Percentiles rank a stretch among this genome's conserved stretches.
These are phyloP conservation scores for Phoenix roebelenii DNA, from an alignment of 176 grass and related monocot species.

Conservation along the genomic window DNA sequence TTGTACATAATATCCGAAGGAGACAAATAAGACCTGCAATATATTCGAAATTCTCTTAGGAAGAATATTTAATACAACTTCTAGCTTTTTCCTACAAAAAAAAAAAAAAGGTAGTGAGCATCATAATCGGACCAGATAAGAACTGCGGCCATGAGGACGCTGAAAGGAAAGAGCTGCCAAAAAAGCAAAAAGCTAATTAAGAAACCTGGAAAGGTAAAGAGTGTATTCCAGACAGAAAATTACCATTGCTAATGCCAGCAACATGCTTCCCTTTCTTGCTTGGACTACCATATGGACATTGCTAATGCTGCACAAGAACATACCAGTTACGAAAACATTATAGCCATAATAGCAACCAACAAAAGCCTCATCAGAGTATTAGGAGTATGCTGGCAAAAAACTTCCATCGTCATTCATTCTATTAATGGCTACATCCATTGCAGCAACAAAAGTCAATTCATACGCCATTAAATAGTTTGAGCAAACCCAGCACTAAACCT, in stretches of 20 bases:
- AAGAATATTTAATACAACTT: not conserved
- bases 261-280: constrained; percentile 78
- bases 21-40: constrained; percentile 66
- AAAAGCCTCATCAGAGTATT: too few relatives aligned
- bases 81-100: not conserved
- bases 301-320: constrained; percentile 38
- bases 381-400: too few relatives aligned
- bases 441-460: too few relatives aligned
- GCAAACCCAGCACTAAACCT: too few relatives aligned
- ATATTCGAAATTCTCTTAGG: too few relatives aligned
- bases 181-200: constrained; percentile 21
- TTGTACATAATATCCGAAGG: constrained; percentile 85
- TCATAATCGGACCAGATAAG: constrained; percentile 61
- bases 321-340: too few relatives aligned
- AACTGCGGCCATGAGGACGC: constrained; percentile 55
- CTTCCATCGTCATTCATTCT: too few relatives aligned
- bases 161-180: constrained; percentile 78
- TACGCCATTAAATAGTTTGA: too few relatives aligned
- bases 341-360: too few relatives aligned
- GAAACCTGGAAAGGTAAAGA: not conserved
- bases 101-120: constrained; percentile 4
- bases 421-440: too few relatives aligned
- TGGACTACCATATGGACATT: constrained; percentile 83
- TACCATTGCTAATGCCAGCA: constrained; percentile 85
- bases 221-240: not conserved